Conservation (phyloP, 345 rosid genomes). For the Fremontodendron californicum region DNA sequence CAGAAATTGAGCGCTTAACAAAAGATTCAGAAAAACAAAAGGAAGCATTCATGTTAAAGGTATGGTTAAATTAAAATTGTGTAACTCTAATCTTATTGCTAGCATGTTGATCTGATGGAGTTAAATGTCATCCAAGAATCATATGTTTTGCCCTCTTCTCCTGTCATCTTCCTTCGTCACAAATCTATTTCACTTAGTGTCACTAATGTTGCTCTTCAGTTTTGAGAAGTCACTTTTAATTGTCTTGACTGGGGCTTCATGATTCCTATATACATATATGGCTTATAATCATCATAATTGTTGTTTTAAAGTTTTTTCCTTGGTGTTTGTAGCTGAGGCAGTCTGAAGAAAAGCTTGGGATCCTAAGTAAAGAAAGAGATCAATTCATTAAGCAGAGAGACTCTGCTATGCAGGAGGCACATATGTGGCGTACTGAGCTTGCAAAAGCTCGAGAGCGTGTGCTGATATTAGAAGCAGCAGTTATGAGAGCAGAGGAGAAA, state of each 20-base stretch:
- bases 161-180: not conserved
- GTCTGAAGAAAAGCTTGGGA: constrained; percentile 52
- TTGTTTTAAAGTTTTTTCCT: constrained; percentile 17
- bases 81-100: not conserved
- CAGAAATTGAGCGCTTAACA: constrained; percentile 68
- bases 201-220: not conserved
- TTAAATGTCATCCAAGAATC: not conserved
- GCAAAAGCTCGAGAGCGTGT: constrained; percentile 92
- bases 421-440: constrained; percentile 93
- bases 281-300: not conserved
- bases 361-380: constrained; percentile 65
- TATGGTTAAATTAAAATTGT: constrained; percentile 19
- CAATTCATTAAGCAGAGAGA: constrained; percentile 81
- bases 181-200: not conserved
- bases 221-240: not conserved
- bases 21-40: constrained; percentile 56
- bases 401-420: constrained; percentile 81
- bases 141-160: not conserved
- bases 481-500: constrained; percentile 87
- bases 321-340: constrained; percentile 57
- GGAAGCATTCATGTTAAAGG: constrained; percentile 57
- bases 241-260: not conserved
- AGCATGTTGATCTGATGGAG: not conserved
- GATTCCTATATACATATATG: not conserved
- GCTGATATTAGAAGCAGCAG: constrained; percentile 90